Evolutionary conservation across 2,329 filamentous ascomycete species (phyloP).

Genomic region (Clonostachys rosea): DNA sequence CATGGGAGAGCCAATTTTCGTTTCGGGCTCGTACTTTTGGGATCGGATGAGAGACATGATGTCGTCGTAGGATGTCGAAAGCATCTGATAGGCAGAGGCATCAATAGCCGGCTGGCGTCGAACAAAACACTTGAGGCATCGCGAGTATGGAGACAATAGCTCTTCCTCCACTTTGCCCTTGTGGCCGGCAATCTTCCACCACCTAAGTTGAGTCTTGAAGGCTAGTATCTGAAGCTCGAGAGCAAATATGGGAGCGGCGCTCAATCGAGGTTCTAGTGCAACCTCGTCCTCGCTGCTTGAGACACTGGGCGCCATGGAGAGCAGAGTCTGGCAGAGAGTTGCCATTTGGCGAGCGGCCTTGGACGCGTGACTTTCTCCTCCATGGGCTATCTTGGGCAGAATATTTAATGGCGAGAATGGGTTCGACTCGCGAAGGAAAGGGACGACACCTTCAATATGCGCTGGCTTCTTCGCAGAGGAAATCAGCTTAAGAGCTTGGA

Average conservation of each 20-base stretch:
- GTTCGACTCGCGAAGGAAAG: constrained; percentile 47
- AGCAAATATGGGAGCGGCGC: constrained; percentile 49
- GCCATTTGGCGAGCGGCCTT: constrained; percentile 66
- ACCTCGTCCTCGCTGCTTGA: constrained; percentile 56
- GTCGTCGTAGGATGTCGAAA: constrained; percentile 19
- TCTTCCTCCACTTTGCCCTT: constrained; percentile 58
- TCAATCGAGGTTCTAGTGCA: constrained; percentile 47
- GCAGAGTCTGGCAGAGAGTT: constrained; percentile 56
- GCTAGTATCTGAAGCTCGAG: constrained; percentile 62
- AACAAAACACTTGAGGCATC: constrained; percentile 57
- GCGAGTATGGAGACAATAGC: constrained; percentile 58
- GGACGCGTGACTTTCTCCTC: constrained; percentile 32
- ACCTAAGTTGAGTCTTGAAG: constrained; percentile 55
- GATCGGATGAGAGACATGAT: constrained; percentile 23
- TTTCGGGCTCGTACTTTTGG: constrained; percentile 23
- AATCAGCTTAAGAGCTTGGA: constrained; percentile 61
- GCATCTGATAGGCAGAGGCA: constrained; percentile 28
- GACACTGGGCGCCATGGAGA: constrained; percentile 65
- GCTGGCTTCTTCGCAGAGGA: constrained; percentile 53
- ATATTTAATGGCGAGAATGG: constrained; percentile 54
- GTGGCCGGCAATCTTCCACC: constrained; percentile 62
- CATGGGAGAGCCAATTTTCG: constrained; percentile 35
- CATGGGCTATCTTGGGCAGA: constrained; percentile 40
- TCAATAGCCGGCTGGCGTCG: constrained; percentile 40
- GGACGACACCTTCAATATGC: constrained; percentile 52